Evolutionary conservation across 2,329 filamentous ascomycete genomes (phyloP).

Genomic region (Saccharata proteae): DNA sequence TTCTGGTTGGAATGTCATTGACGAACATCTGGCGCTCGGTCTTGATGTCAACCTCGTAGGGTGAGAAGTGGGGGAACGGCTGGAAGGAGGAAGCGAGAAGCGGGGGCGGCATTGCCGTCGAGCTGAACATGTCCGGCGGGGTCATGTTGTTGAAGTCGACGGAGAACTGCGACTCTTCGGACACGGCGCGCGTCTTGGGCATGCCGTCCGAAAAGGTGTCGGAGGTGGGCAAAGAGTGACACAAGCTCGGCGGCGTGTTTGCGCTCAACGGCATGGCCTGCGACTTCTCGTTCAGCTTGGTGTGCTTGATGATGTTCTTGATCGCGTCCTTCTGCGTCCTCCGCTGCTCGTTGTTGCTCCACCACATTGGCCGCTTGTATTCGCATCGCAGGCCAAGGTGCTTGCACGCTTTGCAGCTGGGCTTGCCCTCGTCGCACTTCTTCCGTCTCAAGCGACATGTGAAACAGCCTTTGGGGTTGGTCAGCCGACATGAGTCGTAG

Average conservation of each 20-base stretch:
- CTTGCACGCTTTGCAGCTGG: constrained; percentile 51
- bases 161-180: constrained; percentile 69
- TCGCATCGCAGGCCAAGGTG: constrained; percentile 78
- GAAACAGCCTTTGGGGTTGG: constrained; percentile 46
- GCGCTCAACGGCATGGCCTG: constrained; percentile 34
- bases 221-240: constrained; percentile 70
- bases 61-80: constrained; percentile 45
- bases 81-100: constrained; percentile 22
- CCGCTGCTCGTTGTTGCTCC: constrained; percentile 83
- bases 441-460: constrained; percentile 56
- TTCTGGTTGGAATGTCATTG: constrained; percentile 73
- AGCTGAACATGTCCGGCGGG: constrained; percentile 45
- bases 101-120: constrained; percentile 45
- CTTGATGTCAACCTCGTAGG: constrained; percentile 92
- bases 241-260: constrained; percentile 63
- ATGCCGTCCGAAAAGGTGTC: constrained; percentile 67
- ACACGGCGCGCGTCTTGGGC: constrained; percentile 61
- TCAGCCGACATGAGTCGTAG: too few relatives aligned
- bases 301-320: constrained; percentile 95
- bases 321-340: constrained; percentile 84
- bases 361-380: constrained; percentile 96
- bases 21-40: constrained; percentile 90
- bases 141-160: constrained; percentile 53
- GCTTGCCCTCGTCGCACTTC: constrained; percentile 58
- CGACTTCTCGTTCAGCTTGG: constrained; percentile 84